Evolutionary conservation across 1,139 yeast genomes (phyloP).

Genomic region (Blastobotrys ciferrii): DNA sequence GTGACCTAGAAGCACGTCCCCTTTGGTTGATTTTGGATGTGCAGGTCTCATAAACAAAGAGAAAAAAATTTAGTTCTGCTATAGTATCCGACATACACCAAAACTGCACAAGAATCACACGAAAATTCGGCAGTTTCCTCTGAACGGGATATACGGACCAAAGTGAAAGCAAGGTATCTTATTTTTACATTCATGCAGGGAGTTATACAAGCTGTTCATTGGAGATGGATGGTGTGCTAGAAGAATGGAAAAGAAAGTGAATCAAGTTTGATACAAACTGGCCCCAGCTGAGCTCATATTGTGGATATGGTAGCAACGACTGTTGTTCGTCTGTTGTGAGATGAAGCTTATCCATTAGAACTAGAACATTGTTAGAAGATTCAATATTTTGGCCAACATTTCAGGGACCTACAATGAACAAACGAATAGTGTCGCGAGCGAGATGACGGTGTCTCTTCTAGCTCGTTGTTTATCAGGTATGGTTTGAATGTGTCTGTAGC

Average conservation of each 20-base stretch:
- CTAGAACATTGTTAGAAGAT: not conserved
- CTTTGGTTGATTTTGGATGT: too few relatives aligned
- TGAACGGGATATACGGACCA: too few relatives aligned
- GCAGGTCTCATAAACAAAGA: too few relatives aligned
- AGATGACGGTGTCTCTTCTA: not conserved
- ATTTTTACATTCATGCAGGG: not conserved
- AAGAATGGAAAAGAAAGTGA: not conserved
- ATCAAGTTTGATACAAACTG: not conserved
- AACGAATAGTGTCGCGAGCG: not conserved
- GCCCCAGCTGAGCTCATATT: not conserved
- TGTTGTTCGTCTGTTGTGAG: not conserved
- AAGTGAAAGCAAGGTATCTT: too few relatives aligned
- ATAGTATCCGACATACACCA: too few relatives aligned
- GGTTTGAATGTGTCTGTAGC: not conserved
- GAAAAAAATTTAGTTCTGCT: too few relatives aligned
- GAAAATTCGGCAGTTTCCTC: too few relatives aligned
- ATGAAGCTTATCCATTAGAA: not conserved
- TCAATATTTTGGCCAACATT: not conserved
- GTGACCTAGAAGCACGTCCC: too few relatives aligned
- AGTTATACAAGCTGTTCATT: slow-evolving; percentile 11
- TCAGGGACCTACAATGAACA: not conserved
- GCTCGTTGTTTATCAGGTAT: not conserved
- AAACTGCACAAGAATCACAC: too few relatives aligned
- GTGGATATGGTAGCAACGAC: not conserved
- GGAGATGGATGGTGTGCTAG: not conserved